Base-by-base conservation (phyloP, 345 rosid genomes). In the Kernera saxatilis region DNA sequence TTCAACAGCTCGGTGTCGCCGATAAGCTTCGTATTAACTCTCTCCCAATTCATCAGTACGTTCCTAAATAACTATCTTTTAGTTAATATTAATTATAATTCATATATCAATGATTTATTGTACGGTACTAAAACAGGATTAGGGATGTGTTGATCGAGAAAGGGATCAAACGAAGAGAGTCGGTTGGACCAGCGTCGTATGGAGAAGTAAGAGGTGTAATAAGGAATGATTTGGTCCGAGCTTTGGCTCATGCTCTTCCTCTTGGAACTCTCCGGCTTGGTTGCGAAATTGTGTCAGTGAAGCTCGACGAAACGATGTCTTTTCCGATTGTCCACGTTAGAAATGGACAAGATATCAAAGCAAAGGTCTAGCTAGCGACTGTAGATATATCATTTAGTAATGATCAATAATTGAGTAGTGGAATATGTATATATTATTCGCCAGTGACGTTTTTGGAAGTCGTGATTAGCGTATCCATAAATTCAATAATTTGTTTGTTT, bases 151-250 rank as follows among this genome's bases (percentile, higher is more conserved):
- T 25, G 52, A 36, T 81, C 13, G 67, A 70, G 21, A 64, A 62
- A 23, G 71, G 72, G 48, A 45, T 64, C 27, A 75, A 63, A 61
- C 29, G 12, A 44, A 64, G 48, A 19, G 78, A 70, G 17, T 14
- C 53, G 0, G 67, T 41, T 3, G 61, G 66, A 54, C 70, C 33
- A 0, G 41, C 64, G 0, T 55, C 71, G 33, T 61, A 68, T 44
- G 88, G 88, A 22, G 95, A 88, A 77, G 35, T 60, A 10, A 82
- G 88, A 40, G 79, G 84, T 69, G 30, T 89, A 29, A 60, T 69
- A 65, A 77, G 92, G 33, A 76, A 64, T 56, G 84, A 81, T 70
- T 73, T 89, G 30, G 53, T 88, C 7, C 57, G 74, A 25, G 67
- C 78, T 8, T 60, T 86, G 44, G 89, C 84, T 21, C 66, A 73